phyloP scores from a whole-genome alignment of 768 basidiomycete genomes.

The Cystofilobasidium ferigula region DNA sequence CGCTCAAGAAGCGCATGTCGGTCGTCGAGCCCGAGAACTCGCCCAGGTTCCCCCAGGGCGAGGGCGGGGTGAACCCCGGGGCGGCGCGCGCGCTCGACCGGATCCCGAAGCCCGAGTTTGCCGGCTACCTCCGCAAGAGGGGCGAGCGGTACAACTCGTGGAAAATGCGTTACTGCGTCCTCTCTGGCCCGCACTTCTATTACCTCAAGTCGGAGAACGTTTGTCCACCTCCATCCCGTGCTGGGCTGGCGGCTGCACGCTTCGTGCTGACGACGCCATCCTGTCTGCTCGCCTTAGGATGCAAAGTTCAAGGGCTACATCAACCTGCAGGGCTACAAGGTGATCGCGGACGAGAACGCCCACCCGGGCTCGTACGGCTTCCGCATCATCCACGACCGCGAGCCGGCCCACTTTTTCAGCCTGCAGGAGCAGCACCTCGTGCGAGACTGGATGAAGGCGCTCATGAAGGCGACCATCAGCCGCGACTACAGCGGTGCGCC shows the following conservation, averaged over 20 bases:
- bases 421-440: constrained; percentile 73
- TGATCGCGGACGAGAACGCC: constrained; percentile 81
- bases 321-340: constrained; percentile 80
- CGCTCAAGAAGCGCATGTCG: constrained; percentile 24
- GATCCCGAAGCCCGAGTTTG: constrained; percentile 79
- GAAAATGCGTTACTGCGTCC: constrained; percentile 82
- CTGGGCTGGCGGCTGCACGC: neutral
- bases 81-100: constrained; percentile 63
- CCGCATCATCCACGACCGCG: constrained; percentile 77
- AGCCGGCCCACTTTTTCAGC: constrained; percentile 82
- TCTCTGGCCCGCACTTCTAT: constrained; percentile 86
- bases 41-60: constrained; percentile 12
- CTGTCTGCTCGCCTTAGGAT: constrained; percentile 48
- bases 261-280: neutral
- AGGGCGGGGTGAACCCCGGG: constrained; percentile 15
- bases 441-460: constrained; percentile 99
- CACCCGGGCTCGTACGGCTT: constrained; percentile 91
- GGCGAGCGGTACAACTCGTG: constrained; percentile 84
- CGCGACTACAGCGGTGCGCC: constrained; percentile 78
- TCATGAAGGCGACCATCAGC: constrained; percentile 97
- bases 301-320: constrained; percentile 94
- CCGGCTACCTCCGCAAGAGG: constrained; percentile 93
- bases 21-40: constrained; percentile 17
- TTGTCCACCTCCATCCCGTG: constrained; percentile 26
- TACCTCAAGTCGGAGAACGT: constrained; percentile 60